phyloP scores from a whole-genome alignment of 2,329 filamentous ascomycete species.

The Macrophomina phaseolina region DNA sequence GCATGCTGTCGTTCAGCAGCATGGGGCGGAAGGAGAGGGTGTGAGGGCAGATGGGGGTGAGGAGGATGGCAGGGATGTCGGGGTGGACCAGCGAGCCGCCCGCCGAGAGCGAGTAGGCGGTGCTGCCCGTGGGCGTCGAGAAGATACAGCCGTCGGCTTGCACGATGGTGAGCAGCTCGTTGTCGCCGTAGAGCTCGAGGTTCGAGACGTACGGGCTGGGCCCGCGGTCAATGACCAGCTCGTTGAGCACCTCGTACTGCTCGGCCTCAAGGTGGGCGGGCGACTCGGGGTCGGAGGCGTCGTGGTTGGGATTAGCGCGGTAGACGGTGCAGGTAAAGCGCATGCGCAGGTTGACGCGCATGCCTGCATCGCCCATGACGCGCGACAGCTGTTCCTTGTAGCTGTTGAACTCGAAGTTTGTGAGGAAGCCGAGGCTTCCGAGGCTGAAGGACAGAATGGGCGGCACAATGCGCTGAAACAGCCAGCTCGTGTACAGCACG shows the following conservation, averaged over 20 bases:
- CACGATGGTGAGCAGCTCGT: constrained; percentile 91
- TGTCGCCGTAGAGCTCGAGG: constrained; percentile 93
- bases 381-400: constrained; percentile 87
- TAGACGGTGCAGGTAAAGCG: constrained; percentile 98
- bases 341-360: constrained; percentile 98
- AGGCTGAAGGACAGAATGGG: constrained; percentile 85
- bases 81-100: constrained; percentile 95
- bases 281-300: constrained; percentile 35
- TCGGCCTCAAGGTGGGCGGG: constrained; percentile 80
- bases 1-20: constrained; percentile 94
- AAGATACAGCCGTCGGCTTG: constrained; percentile 98
- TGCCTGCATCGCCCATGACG: constrained; percentile 91
- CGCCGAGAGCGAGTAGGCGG: constrained; percentile 93
- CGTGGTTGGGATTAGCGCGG: constrained; percentile 59
- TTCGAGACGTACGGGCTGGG: constrained; percentile 97
- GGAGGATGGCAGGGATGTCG: constrained; percentile 92
- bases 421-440: constrained; percentile 85
- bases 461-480: constrained; percentile 88
- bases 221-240: constrained; percentile 96
- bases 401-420: constrained; percentile 83
- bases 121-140: constrained; percentile 87
- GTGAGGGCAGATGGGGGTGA: constrained; percentile 97
- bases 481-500: constrained; percentile 86
- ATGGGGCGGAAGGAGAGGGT: constrained; percentile 97
- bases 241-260: constrained; percentile 97